These are phyloP conservation scores for Dryas drummondii DNA, from an alignment of 306 rosid genomes.

Conservation along the genomic window DNA sequence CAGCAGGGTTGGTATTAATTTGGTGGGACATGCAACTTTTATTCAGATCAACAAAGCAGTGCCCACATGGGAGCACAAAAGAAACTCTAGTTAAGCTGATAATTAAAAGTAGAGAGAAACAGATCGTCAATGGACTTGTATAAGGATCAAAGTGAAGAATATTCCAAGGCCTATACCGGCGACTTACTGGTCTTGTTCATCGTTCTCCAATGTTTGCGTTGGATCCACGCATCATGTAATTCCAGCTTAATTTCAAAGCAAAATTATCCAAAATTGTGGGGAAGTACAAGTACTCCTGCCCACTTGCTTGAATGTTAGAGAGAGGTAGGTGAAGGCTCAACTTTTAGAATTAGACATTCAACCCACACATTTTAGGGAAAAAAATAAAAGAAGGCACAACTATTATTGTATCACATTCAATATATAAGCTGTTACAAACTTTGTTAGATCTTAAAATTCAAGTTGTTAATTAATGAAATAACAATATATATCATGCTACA, in stretches of 20 bases:
- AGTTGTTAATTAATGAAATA: no score
- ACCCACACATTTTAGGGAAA: no score
- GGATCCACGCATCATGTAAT: slow-evolving; percentile 6
- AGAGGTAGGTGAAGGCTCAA: background rate
- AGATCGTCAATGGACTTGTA: background rate
- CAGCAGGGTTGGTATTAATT: no score
- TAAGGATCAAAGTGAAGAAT: background rate
- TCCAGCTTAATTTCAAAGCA: background rate
- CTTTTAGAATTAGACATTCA: background rate
- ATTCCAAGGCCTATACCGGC: background rate
- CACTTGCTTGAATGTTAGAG: background rate
- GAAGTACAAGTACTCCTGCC: background rate
- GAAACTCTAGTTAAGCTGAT: no score
- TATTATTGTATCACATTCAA: no score
- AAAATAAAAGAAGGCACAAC: no score
- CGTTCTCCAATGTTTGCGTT: background rate
- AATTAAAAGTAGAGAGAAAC: background rate
- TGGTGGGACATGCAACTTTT: no score
- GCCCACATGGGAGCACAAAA: background rate
- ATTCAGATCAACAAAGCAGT: no score
- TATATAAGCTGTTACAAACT: no score
- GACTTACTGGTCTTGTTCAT: background rate
- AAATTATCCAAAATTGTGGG: background rate
- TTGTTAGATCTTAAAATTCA: no score
- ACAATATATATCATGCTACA: no score